Evolutionary conservation across 208 protist genomes (phyloP), one percentile per base, ranked within the genome.

Genomic region (Leishmania gerbilli): DNA sequence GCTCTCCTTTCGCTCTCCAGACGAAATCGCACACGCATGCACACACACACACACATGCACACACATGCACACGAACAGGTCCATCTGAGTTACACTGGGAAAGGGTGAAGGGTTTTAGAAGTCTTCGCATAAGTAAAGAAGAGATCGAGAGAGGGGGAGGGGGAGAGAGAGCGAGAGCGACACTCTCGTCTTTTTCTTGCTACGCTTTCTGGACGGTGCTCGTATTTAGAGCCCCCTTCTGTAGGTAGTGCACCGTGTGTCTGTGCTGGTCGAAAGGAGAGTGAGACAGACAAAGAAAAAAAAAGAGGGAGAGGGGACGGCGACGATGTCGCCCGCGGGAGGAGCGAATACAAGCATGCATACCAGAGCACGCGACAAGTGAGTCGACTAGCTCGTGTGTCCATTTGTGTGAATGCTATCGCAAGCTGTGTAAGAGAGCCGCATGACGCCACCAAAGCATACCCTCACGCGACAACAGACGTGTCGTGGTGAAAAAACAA

Each of bases 41-140:
- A 40, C 68, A 1, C 68, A 51, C 68, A 74, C 68, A 74, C 68
- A 47, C 68, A 71, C 68, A 71, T 15, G 58, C 34, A 42, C 34
- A 42, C 0, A 17, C n/a, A n/a, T 34, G 21, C 24, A 49, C 68
- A 31, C 27, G 2, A 51, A 1, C 45, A 31, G 3, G 68, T 55
- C 9, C 3, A 51, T 31, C 45, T 74, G 68, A 15, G 6, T 21
- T n/a, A 72, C 65, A 40, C 15, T 53, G 31, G 53, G 56, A 42
- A 71, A 78, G 47, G 31, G 40, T 47, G 31, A 40, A 15, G 55
- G n/a, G 56, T 27, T 27, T 76, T 19, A 65, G n/a, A 64, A 40
- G 51, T 21, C 21, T 5, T 55, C 51, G 17, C 51, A 21, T 55
- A 17, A 37, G 60, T 47, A 45, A 45, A 45, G 45, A 11, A 13